Base-by-base conservation (phyloP, 768 basidiomycete genomes). In the Lentinula aciculospora region DNA sequence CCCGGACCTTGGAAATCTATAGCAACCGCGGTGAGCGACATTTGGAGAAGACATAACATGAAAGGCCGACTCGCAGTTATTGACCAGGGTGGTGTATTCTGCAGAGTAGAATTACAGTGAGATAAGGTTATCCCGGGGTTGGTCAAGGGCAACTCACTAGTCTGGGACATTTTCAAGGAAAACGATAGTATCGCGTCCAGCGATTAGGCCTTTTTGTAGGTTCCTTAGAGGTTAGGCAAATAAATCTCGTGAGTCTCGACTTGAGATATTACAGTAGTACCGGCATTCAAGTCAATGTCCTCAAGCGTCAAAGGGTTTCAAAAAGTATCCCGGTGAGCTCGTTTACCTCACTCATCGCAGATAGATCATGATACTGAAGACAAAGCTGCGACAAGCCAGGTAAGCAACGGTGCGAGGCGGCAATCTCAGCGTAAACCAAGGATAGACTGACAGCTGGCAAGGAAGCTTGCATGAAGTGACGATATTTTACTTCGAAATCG, bases 1-100 rank as follows among this genome's bases (percentile, higher is more conserved):
- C 72, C 71, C 36, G 66, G 68, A 19, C 68, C 69, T 65, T 86
- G 84, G 28, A 88, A 73, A 68, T 84, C 86, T 87, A 58, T 55
- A 42, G 25, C 31, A 28, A 42, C 5, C 15, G 15, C 36, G 46
- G 31, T 37, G 25, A 36, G 19, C n/a, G 17, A 46, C 37, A 51
- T 15, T n/a, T 37, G 23, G n/a, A 44, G 19, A 45, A 40, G 21
- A 19, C 44, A 53, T 42, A 7, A 31, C 25, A 29, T 23, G 23
- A 39, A 39, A 32, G 7, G 12, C 4, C 51, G 37, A 53, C 74
- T 55, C 62, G 75, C 77, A 73, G 61, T 79, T 77, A 64, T 79
- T 78, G 2, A 79, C 63, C 37, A 9, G 40, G 4, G 54, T 56
- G n/a, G 44, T 32, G 54, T 45, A 32, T 32, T 31, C 54, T 56